A percentile compares a stretch with the other conserved stretches of the same genome.
phyloP scores from a whole-genome alignment of 129 eudicot species.

The Arctium minus region DNA sequence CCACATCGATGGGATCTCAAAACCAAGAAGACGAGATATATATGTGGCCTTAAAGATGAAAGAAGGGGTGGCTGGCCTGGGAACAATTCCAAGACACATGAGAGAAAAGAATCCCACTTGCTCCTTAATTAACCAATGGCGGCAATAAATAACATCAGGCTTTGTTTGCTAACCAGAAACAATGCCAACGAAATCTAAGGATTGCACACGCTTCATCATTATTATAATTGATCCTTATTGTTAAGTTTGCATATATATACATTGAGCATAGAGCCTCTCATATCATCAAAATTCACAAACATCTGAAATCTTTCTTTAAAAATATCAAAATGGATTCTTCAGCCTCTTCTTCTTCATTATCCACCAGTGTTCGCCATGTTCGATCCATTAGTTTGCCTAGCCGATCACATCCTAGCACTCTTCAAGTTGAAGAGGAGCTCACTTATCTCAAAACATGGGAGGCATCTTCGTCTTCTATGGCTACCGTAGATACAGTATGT shows the following conservation, averaged over 20 bases:
- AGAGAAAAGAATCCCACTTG: constrained; percentile 15
- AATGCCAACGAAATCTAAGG: neutral
- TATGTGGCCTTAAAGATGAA: constrained; percentile 1
- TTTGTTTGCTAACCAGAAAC: constrained; percentile 14
- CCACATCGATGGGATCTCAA: constrained; percentile 3
- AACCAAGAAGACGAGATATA: constrained; percentile 8
- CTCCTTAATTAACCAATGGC: constrained; percentile 5
- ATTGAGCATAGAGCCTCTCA: neutral
- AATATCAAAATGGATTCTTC: constrained; percentile 19
- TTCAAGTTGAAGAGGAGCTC: constrained; percentile 30
- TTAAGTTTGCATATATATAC: neutral
- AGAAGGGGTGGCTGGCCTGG: constrained; percentile 2
- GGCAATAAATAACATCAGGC: neutral
- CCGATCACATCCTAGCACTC: constrained; percentile 31
- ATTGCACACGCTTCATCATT: constrained; percentile 4
- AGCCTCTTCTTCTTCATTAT: constrained; percentile 19
- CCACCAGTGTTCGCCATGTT: constrained; percentile 25
- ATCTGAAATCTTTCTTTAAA: neutral
- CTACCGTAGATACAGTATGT: constrained; percentile 4
- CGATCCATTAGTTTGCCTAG: constrained; percentile 45
- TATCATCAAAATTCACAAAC: neutral
- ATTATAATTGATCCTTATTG: neutral
- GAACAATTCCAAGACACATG: constrained; percentile 13
- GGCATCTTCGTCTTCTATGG: neutral
- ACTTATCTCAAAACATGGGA: constrained; percentile 5